A percentile compares a stretch with the other conserved stretches of the same genome.
Evolutionary conservation across 2,329 filamentous ascomycete genomes (phyloP).

Genomic region (Penicillium janthinellum): DNA sequence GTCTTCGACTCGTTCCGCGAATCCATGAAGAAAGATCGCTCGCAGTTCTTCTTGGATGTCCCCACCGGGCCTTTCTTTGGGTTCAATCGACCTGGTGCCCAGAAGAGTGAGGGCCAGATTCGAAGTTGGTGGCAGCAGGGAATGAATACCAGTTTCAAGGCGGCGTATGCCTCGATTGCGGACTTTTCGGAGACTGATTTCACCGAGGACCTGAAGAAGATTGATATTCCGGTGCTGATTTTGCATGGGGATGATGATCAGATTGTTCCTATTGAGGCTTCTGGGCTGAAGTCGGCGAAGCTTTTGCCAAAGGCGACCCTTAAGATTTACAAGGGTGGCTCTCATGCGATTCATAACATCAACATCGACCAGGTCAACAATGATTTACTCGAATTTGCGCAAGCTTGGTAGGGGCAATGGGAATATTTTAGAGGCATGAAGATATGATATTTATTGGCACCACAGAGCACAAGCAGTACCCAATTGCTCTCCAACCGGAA

Average conservation of each 20-base stretch:
- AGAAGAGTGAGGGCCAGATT: conserved; percentile 41
- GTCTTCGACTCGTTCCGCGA: conserved; percentile 45
- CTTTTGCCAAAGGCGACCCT: conserved; percentile 41
- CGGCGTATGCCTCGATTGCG: conserved; percentile 44
- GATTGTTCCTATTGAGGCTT: conserved; percentile 40
- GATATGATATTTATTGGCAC: no score
- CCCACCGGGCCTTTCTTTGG: conserved; percentile 40
- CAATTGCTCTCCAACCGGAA: no score
- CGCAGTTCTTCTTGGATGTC: conserved; percentile 42
- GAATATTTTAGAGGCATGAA: neutral
- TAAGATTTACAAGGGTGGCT: conserved; percentile 44
- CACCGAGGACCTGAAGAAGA: conserved; percentile 43
- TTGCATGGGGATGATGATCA: conserved; percentile 49
- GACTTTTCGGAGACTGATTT: conserved; percentile 48
- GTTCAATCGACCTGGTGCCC: conserved; percentile 35
- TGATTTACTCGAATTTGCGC: conserved; percentile 40
- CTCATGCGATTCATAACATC: conserved; percentile 45
- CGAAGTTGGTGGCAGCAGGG: conserved; percentile 46
- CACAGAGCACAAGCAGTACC: no score
- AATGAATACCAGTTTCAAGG: conserved; percentile 43
- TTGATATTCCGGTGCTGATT: conserved; percentile 44
- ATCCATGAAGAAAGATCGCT: conserved; percentile 38
- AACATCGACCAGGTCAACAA: conserved; percentile 39
- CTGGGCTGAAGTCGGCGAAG: conserved; percentile 36
- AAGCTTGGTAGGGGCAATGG: neutral